Base-by-base conservation (phyloP, 2,329 filamentous ascomycete species). In the Alternaria sp. region DNA sequence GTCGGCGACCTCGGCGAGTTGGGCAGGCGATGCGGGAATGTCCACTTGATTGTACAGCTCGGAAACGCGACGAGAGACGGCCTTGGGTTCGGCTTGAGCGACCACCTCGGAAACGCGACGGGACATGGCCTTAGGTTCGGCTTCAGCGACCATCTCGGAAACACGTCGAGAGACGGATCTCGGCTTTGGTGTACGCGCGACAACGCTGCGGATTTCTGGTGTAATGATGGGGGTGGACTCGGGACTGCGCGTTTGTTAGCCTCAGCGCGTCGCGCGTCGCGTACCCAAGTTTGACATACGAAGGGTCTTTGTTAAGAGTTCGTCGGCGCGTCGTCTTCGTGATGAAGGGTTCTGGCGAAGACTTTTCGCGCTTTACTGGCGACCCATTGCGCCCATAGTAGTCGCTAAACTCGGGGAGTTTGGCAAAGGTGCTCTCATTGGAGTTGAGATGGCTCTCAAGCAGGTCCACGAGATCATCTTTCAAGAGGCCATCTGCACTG, bases 11-110 rank as follows among this genome's bases (percentile, higher is more conserved):
- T 78, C 74, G 9, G 77, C 77, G 51, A 79, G 68, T 56, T 79
- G 77, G 44, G 91, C 90, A 6, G 93, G 93, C 2, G 93, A 93
- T 9, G 93, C 89, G 21, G 93, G 93, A 55, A 96, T 84, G 57
- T 79, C 77, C 47, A 78, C 73, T 57, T 77, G 63, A 15, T 89
- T 86, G 54, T 93, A 19, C 12, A 76, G 68, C 32, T 77, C 66
- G n/a, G 90, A 87, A 55, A 93, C 87, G 73, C 88, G 89, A 43
- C 72, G 70, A 26, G 77, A 68, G 32, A 77, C 61, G 52, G 79
- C 66, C 53, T 75, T 74, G 4, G 81, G 80, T 77, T 81, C 51
- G 21, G 50, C 43, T 51, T 51, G 26, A 32, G 47, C 28, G 2
- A 50, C 10, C 25, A 50, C 25, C 7, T 17, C 19, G 19, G 47